phyloP scores from a whole-genome alignment of 352 stramenopile genomes.

The Phytophthora uliginosa region DNA sequence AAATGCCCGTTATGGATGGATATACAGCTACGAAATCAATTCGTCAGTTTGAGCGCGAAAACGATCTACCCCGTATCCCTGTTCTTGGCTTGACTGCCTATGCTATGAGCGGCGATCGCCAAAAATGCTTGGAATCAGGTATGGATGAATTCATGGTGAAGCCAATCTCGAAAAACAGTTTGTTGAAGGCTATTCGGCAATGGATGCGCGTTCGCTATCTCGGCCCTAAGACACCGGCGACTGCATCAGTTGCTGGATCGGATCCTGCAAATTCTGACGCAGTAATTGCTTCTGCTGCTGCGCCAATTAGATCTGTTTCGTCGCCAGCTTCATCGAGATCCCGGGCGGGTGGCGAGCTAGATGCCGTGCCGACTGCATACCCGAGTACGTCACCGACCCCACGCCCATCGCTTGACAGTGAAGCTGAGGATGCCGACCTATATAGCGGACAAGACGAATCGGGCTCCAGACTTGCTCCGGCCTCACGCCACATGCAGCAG shows the following conservation, averaged over 20 bases:
- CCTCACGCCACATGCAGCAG: slow-evolving; percentile 82
- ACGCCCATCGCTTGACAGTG: slow-evolving; percentile 40
- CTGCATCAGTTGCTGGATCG: slow-evolving; percentile 28
- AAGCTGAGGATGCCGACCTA: slow-evolving; percentile 34
- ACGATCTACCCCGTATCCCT: slow-evolving; percentile 69
- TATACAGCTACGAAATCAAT: slow-evolving; percentile 76
- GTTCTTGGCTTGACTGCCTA: slow-evolving; percentile 77
- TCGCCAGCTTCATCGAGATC: slow-evolving; percentile 32
- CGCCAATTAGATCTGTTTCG: slow-evolving; percentile 11
- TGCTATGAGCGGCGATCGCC: slow-evolving; percentile 79
- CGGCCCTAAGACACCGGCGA: slow-evolving; percentile 34
- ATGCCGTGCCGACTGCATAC: slow-evolving; percentile 32
- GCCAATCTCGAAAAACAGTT: slow-evolving; percentile 73
- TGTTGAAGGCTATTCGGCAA: slow-evolving; percentile 71
- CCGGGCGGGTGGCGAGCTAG: slow-evolving; percentile 22
- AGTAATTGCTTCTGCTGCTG: slow-evolving; percentile 12
- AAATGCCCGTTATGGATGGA: slow-evolving; percentile 87
- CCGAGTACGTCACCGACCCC: slow-evolving; percentile 44
- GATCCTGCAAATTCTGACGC: slow-evolving; percentile 26
- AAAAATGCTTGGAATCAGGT: slow-evolving; percentile 72
- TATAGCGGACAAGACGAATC: slow-evolving; percentile 17
- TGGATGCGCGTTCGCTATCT: slow-evolving; percentile 76
- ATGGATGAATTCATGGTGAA: slow-evolving; percentile 90
- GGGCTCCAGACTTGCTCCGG: slow-evolving; percentile 52
- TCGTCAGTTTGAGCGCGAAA: slow-evolving; percentile 73